Evolutionary conservation across 768 basidiomycete genomes (phyloP).

Genomic region (Russula dissimulans): DNA sequence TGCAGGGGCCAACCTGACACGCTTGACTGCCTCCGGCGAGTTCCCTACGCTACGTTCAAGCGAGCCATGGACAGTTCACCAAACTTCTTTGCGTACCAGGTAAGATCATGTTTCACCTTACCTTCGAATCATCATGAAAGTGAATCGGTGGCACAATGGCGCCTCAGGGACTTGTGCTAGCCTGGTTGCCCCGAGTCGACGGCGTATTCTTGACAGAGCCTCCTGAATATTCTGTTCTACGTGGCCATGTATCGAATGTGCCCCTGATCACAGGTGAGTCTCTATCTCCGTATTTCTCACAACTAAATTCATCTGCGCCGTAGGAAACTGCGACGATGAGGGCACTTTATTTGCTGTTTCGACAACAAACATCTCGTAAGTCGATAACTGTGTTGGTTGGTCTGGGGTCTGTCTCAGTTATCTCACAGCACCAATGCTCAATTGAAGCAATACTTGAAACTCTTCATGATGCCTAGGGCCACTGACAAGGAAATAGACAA

Average conservation of each 20-base stretch:
- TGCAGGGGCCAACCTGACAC: slow-evolving; percentile 31
- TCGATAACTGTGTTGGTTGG: neutral
- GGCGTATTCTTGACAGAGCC: slow-evolving; percentile 21
- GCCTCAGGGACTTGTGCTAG: slow-evolving; percentile 21
- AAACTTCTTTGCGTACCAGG: slow-evolving; percentile 27
- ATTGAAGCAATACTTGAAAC: slow-evolving; percentile 9
- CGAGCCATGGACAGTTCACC: slow-evolving; percentile 29
- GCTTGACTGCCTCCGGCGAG: slow-evolving; percentile 35
- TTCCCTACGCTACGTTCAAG: slow-evolving; percentile 27
- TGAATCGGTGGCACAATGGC: neutral
- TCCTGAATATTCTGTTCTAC: slow-evolving; percentile 19
- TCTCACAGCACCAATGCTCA: neutral
- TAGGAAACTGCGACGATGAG: slow-evolving; percentile 51
- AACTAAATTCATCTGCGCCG: neutral
- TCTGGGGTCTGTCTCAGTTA: neutral
- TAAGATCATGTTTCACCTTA: neutral
- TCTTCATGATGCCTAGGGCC: slow-evolving; percentile 22
- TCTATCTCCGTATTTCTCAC: neutral
- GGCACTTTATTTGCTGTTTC: slow-evolving; percentile 36
- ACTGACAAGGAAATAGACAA: slow-evolving; percentile 12
- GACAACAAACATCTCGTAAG: slow-evolving; percentile 26
- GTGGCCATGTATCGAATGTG: slow-evolving; percentile 19
- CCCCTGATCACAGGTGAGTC: slow-evolving; percentile 20
- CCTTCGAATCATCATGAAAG: too few relatives aligned
- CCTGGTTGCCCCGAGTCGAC: slow-evolving; percentile 24